Conservation (phyloP, 140 eudicot genomes). For the Bidens hawaiensis region DNA sequence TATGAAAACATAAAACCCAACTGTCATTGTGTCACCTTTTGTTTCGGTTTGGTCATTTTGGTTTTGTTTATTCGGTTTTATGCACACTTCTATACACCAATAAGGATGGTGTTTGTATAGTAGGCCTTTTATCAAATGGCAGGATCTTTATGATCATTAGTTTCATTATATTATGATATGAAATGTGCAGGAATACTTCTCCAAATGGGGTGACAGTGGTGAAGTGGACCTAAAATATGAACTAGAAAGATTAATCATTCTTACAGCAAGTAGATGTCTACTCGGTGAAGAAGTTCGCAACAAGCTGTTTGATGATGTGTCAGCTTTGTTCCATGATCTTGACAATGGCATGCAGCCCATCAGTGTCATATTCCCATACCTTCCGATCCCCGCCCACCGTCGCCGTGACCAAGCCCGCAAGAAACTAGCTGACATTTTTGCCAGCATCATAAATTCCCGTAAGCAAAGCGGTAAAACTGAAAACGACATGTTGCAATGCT, state of each 20-base stretch:
- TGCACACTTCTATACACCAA: too few species aligned
- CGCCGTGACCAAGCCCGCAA: constrained; percentile 88
- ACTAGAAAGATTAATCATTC: constrained; percentile 75
- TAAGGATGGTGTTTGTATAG: neutral
- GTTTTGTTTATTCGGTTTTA: too few species aligned
- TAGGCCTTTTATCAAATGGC: too few species aligned
- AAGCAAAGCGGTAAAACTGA: constrained; percentile 59
- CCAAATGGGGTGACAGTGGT: constrained; percentile 94
- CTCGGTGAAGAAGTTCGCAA: constrained; percentile 89
- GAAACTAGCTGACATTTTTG: constrained; percentile 64
- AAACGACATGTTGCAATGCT: constrained; percentile 79
- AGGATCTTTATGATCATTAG: neutral
- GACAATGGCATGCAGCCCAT: constrained; percentile 95
- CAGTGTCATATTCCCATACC: constrained; percentile 93
- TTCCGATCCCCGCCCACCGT: constrained; percentile 90
- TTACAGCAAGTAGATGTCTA: constrained; percentile 89
- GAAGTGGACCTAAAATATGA: constrained; percentile 83
- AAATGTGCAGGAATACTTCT: constrained; percentile 68
- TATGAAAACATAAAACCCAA: too few species aligned
- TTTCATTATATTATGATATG: neutral
- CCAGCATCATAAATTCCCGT: constrained; percentile 66
- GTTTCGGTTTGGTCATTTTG: too few species aligned
- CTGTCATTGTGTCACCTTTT: too few species aligned
- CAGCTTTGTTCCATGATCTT: constrained; percentile 91
- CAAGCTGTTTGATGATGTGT: constrained; percentile 85